Base-by-base conservation (phyloP, 176 grass and related monocot species). In the Musa troglodytarum region DNA sequence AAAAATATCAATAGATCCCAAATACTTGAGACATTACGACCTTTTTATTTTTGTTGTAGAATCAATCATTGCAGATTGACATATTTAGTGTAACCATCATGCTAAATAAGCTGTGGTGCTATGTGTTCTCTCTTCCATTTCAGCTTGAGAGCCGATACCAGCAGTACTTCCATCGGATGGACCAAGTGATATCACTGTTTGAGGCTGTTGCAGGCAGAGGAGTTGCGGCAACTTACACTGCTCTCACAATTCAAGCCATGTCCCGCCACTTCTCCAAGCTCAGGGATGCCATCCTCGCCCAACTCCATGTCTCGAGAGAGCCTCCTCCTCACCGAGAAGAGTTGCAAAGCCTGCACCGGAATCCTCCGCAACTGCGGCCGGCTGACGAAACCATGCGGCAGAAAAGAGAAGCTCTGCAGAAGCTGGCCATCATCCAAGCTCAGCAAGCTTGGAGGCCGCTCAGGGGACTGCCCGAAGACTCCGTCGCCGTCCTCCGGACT, bases 201-300 rank as follows among this genome's bases (percentile, higher is more conserved):
- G 95, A 94, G 74, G 76, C 84, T 55, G 79, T 79, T 66, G 81
- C 90, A 49, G 95, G 90, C 1, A 70, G 53, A 11, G 90, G 68
- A 70, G 80, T 86, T 34, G 87, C 88, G 66, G 73, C 86, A 34
- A 86, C 68, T 11, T 98, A 98, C 82, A 89, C 90, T 74, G 79
- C 82, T 1, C 86, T 98, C 78, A 94, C 92, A 73, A 81, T 89
- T 13, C 90, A 87, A 86, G 86, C 95, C 75, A 98, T 98, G 95
- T 83, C 89, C 50, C 88, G 78, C 54, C 95, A 94, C 80, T 98
- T 98, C 76, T 65, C 76, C 12, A 89, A 91, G 69, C 90, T 98
- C 75, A 87, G 90, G 57, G 82, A 88, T 24, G 73, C 78, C 65
- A 98, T 98, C 72, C 80, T 98, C 73, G 5, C 69, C 26, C 83